Evolutionary conservation across 129 eudicot genomes (phyloP).

Genomic region (Saussurea involucrata): DNA sequence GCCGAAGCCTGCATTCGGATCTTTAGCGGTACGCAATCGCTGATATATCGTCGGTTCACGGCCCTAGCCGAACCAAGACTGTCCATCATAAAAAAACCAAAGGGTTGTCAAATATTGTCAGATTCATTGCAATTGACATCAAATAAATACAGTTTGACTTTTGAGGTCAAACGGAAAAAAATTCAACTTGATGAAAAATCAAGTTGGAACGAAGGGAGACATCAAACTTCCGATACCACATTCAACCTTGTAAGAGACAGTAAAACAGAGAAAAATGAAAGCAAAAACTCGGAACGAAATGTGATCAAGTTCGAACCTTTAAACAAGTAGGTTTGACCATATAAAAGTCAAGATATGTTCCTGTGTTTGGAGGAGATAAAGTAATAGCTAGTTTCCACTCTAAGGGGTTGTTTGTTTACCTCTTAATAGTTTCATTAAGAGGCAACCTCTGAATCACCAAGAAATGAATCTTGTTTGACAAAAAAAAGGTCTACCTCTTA

Average conservation of each 20-base stretch:
- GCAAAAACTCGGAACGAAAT: neutral
- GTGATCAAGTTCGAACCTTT: neutral
- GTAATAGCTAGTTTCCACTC: too few relatives aligned
- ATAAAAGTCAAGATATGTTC: neutral
- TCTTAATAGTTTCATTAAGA: too few relatives aligned
- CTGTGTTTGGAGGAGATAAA: too few relatives aligned
- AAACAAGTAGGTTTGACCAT: neutral
- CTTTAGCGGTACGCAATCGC: conserved; percentile 88
- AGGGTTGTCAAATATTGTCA: neutral
- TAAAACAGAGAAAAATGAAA: neutral
- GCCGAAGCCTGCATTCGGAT: conserved; percentile 97
- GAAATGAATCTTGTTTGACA: too few relatives aligned
- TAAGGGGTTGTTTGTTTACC: too few relatives aligned
- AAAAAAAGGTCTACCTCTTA: too few relatives aligned
- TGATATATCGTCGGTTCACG: conserved; percentile 86
- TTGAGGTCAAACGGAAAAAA: neutral
- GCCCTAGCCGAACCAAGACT: conserved; percentile 97
- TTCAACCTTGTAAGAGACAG: neutral
- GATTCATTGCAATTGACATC: neutral
- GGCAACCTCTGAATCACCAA: too few relatives aligned
- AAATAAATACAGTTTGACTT: neutral
- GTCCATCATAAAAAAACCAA: conserved; percentile 9
- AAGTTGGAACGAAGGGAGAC: neutral
- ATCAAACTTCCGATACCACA: neutral
- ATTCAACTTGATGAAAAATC: neutral